Conservation (phyloP, 2,329 filamentous ascomycete species). For the Botrytis galanthina region DNA sequence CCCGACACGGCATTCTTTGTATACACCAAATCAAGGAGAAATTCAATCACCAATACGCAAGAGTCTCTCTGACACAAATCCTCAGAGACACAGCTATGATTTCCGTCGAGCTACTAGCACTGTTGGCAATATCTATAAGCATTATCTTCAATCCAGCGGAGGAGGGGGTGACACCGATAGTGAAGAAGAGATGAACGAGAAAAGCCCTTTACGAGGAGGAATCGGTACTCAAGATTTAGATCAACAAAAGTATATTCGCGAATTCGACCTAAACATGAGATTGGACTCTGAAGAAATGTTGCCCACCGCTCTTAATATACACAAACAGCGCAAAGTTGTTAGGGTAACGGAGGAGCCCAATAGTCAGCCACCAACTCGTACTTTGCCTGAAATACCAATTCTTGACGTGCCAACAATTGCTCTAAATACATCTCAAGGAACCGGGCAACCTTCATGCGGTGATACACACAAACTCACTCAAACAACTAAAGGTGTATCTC, state of each 20-base stretch:
- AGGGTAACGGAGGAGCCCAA: conserved; percentile 14
- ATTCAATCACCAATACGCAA: conserved; percentile 18
- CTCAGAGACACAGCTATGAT: conserved; percentile 20
- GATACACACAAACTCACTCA: conserved; percentile 29
- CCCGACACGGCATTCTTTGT: conserved; percentile 12
- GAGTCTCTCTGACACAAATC: conserved; percentile 18
- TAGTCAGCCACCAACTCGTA: conserved; percentile 19
- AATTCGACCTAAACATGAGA: neutral
- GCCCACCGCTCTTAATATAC: conserved; percentile 22
- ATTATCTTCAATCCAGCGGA: conserved; percentile 27
- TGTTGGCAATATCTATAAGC: conserved; percentile 34
- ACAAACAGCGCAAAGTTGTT: conserved; percentile 20
- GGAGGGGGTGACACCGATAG: conserved; percentile 12
- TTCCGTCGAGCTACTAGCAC: conserved; percentile 31
- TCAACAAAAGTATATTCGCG: neutral
- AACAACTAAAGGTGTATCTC: conserved; percentile 3
- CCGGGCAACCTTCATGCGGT: conserved; percentile 25
- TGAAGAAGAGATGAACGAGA: conserved; percentile 17
- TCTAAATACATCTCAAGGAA: conserved; percentile 20
- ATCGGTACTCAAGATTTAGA: neutral
- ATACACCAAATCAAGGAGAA: conserved; percentile 12
- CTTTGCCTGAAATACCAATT: conserved; percentile 22
- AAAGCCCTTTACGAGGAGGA: conserved; percentile 12
- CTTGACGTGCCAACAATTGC: conserved; percentile 6
- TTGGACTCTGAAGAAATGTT: neutral